phyloP scores from a whole-genome alignment of 148 eudicot genomes.

The Oxyria digyna region DNA sequence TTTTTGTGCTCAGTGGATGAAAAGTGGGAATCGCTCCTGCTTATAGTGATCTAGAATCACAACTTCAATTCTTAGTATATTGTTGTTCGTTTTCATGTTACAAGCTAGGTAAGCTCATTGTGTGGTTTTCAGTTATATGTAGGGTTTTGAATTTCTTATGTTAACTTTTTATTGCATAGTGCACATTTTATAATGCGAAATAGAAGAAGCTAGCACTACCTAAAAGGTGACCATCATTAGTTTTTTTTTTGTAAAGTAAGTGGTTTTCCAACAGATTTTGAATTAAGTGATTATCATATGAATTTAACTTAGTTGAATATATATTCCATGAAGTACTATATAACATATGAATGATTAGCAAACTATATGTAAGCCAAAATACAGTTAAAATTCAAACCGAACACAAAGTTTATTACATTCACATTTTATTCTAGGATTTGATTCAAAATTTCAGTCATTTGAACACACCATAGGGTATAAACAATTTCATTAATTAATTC shows the following conservation, averaged over 20 bases:
- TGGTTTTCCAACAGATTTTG: constrained; percentile 1
- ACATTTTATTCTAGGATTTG: neutral
- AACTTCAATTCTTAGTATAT: too few species aligned
- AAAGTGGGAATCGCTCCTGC: too few species aligned
- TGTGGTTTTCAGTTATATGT: neutral
- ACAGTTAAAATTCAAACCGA: neutral
- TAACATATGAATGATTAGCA: neutral
- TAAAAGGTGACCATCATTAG: constrained; percentile 2
- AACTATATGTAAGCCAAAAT: neutral
- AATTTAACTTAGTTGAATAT: neutral
- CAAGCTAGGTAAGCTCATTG: neutral
- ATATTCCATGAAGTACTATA: neutral
- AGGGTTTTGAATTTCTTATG: neutral
- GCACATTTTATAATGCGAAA: neutral
- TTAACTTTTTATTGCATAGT: neutral
- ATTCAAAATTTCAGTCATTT: neutral
- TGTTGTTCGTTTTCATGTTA: too few species aligned
- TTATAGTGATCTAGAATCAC: too few species aligned
- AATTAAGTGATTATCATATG: too few species aligned
- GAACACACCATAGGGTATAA: neutral
- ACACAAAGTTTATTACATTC: neutral
- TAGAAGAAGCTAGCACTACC: neutral
- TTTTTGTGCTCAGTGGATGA: too few species aligned
- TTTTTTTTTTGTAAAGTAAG: neutral
- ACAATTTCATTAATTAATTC: neutral